A percentile compares a stretch with the other conserved stretches of the same genome.
Evolutionary conservation across 2,329 filamentous ascomycete genomes (phyloP).

Genomic region (Tolypocladium ovalisporum): DNA sequence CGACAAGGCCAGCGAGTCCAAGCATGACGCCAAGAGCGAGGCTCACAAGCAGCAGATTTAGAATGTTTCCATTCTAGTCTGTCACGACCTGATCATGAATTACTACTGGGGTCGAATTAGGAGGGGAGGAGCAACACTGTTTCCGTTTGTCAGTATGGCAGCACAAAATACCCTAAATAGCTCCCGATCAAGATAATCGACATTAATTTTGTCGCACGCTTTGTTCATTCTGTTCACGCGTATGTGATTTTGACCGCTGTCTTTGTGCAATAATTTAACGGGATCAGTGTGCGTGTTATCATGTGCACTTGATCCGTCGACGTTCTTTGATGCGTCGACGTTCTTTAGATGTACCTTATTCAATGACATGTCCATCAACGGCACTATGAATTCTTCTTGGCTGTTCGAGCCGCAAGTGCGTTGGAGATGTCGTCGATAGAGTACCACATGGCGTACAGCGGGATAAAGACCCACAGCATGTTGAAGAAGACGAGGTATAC

Average conservation of each 20-base stretch:
- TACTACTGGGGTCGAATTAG: not conserved
- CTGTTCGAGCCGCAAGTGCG: conserved; percentile 30
- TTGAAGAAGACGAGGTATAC: conserved; percentile 61
- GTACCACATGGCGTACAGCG: conserved; percentile 47
- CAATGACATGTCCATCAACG: no score
- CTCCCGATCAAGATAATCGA: not conserved
- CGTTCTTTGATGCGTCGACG: no score
- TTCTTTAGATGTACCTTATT: no score
- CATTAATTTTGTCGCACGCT: not conserved
- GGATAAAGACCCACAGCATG: conserved; percentile 55
- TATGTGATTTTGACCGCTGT: no score
- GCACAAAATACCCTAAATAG: conserved; percentile 6
- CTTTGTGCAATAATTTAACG: no score
- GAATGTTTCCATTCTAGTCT: not conserved
- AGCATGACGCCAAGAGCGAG: conserved; percentile 27
- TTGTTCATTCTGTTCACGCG: no score
- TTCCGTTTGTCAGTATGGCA: not conserved
- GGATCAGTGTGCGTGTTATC: no score
- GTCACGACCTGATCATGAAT: not conserved
- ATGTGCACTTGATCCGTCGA: not conserved
- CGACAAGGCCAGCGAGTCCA: conserved; percentile 33
- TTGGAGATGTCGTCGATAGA: conserved; percentile 42
- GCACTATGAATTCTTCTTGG: no score
- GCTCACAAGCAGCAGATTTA: conserved; percentile 31
- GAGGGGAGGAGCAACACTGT: not conserved